Base-by-base conservation (phyloP, 2,329 filamentous ascomycete species). In the Diaporthe vaccinii region DNA sequence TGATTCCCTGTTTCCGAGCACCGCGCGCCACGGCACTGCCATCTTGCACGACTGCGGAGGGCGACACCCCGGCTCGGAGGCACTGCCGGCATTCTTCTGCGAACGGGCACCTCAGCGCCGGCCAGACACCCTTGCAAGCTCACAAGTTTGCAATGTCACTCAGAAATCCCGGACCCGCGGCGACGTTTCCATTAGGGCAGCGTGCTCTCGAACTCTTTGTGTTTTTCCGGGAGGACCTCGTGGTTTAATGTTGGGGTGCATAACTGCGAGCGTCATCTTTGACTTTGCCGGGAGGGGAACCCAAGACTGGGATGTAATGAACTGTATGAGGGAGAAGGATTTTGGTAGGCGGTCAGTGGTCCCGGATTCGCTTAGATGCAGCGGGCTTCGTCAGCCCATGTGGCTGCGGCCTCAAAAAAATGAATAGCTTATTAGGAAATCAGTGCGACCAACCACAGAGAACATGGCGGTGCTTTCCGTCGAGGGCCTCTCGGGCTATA, bases 21-120 rank as follows among this genome's bases (percentile, higher is more conserved):
- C 61, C 61, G 61, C 61, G 61, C 61, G 61, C 41, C 61, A 49
- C 61, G 41, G 61, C 61, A 65, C 61, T 65, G 61, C 61, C 61
- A 65, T 46, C 25, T 3, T 62, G 25, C 59, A 31, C 41, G 39
- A 12, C n/a, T 55, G 59, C 59, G 25, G 59, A 44, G n/a, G 39
- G 31, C 39, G 39, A 31, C 39, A 44, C 36, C 39, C 39, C 59
- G 41, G 61, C 61, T 49, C 61, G 61, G 61, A 44, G 41, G 17
- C 61, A 65, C 61, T 65, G 41, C 61, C 61, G 61, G 36, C 34
- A 22, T 39, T 17, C 17, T 31, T 44, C 5, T 14, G 61, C 46
- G 31, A 68, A 28, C 22, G 44, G n/a, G 65, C 65, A 53, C 8
- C 22, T 34, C 65, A 39, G 31, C 22, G 28, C 46, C 65, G 65